These are phyloP conservation scores for Globisporangium nunn DNA, from an alignment of 352 stramenopile species.

Conservation along the genomic window DNA sequence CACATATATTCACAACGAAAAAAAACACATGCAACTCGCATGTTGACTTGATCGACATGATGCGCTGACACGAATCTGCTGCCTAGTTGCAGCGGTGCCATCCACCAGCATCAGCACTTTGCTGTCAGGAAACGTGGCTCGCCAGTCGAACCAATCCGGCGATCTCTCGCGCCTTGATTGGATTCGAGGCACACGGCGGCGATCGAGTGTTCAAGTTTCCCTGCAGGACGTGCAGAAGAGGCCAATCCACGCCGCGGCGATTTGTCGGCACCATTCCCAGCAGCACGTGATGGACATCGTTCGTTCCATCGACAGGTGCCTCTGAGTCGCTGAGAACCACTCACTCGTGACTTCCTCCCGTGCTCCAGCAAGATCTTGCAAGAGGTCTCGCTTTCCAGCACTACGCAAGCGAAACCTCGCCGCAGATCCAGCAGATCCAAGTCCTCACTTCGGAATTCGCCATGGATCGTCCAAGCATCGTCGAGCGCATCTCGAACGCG, in stretches of 20 bases:
- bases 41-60: not conserved
- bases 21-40: not conserved
- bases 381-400: not conserved
- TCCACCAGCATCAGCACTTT: not conserved
- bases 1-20: no score
- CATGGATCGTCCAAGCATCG: constrained; percentile 13
- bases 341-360: not conserved
- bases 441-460: constrained; percentile 3
- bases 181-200: not conserved
- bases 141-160: not conserved
- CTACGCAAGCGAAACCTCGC: not conserved
- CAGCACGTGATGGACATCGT: no score
- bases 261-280: not conserved
- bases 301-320: not conserved
- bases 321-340: not conserved
- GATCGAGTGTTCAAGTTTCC: not conserved
- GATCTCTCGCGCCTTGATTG: not conserved
- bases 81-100: not conserved
- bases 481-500: constrained; percentile 19
- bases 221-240: no score
- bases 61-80: not conserved
- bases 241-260: not conserved
- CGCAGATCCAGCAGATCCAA: not conserved
- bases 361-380: no score
- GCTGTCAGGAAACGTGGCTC: not conserved